Evolutionary conservation across 768 basidiomycete species (phyloP).

Genomic region (Leccinum disarticulatum): DNA sequence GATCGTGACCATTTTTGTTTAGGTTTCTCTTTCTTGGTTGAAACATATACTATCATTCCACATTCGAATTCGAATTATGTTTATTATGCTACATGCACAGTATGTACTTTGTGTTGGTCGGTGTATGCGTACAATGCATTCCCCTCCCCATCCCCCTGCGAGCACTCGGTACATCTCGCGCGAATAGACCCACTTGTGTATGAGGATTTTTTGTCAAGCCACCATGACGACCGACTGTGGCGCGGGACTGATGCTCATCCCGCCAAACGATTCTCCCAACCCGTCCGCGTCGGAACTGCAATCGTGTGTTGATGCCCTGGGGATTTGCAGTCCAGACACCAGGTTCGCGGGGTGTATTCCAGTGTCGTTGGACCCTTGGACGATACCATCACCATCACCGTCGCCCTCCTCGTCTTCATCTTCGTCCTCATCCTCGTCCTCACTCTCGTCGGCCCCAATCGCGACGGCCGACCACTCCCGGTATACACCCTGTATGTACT

Average conservation of each 20-base stretch:
- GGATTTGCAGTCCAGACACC: conserved; percentile 23
- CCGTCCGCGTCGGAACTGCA: conserved; percentile 43
- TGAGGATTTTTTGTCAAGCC: neutral
- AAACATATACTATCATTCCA: neutral
- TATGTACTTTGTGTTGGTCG: neutral
- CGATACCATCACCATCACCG: conserved; percentile 4
- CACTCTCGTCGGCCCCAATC: conserved; percentile 63
- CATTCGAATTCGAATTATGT: neutral
- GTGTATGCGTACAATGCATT: neutral
- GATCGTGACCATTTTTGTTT: conserved; percentile 13
- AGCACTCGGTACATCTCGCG: neutral
- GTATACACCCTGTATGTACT: conserved; percentile 81
- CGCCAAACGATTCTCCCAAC: conserved; percentile 67
- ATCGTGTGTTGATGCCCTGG: conserved; percentile 15
- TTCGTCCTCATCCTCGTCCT: conserved; percentile 56
- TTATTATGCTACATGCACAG: neutral
- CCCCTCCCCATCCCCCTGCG: neutral
- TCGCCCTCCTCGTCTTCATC: conserved; percentile 38
- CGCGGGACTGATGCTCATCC: conserved; percentile 82
- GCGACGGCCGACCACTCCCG: conserved; percentile 88
- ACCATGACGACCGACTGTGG: conserved; percentile 20
- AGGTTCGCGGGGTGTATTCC: conserved; percentile 8
- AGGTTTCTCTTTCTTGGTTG: neutral
- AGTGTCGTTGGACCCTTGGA: neutral
- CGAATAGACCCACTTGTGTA: neutral